Conservation (phyloP, 2,329 filamentous ascomycete species). For the Pyrenochaeta sp. region DNA sequence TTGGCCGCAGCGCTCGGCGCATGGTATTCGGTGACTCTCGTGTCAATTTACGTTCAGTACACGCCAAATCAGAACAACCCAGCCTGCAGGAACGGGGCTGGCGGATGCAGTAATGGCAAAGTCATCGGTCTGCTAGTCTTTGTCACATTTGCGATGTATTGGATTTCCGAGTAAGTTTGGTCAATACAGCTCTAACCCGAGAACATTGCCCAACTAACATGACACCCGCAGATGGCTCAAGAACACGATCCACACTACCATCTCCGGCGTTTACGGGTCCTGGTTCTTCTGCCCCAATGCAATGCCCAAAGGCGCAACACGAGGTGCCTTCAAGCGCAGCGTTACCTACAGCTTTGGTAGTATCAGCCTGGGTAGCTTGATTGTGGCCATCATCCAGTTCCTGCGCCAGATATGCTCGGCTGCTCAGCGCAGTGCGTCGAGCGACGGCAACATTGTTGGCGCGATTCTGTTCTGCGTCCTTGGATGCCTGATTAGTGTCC, state of each 20-base stretch:
- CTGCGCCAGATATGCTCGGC: slow-evolving; percentile 82
- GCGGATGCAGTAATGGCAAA: slow-evolving; percentile 75
- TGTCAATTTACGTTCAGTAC: slow-evolving; percentile 86
- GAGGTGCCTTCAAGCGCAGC: slow-evolving; percentile 81
- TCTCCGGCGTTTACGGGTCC: slow-evolving; percentile 87
- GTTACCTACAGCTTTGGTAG: slow-evolving; percentile 93
- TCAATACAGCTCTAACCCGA: too few species aligned
- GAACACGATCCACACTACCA: slow-evolving; percentile 88
- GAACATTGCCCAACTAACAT: slow-evolving; percentile 58
- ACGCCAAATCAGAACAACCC: slow-evolving; percentile 69
- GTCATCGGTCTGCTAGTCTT: slow-evolving; percentile 88
- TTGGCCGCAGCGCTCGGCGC: slow-evolving; percentile 78
- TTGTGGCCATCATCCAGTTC: slow-evolving; percentile 88
- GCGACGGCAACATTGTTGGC: slow-evolving; percentile 73
- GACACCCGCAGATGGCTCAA: slow-evolving; percentile 70
- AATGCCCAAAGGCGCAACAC: slow-evolving; percentile 80
- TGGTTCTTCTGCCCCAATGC: slow-evolving; percentile 85
- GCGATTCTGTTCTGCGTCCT: slow-evolving; percentile 76
- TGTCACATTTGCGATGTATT: slow-evolving; percentile 90
- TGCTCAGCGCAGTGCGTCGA: slow-evolving; percentile 71
- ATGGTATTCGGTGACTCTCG: slow-evolving; percentile 87
- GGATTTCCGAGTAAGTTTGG: slow-evolving; percentile 75
- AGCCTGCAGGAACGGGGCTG: slow-evolving; percentile 61
- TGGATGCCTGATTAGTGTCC: slow-evolving; percentile 76
- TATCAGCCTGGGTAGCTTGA: slow-evolving; percentile 83